These are phyloP conservation scores for Xanthoconium separans DNA, from an alignment of 1,284 basidiomycete species.

Conservation along the genomic window DNA sequence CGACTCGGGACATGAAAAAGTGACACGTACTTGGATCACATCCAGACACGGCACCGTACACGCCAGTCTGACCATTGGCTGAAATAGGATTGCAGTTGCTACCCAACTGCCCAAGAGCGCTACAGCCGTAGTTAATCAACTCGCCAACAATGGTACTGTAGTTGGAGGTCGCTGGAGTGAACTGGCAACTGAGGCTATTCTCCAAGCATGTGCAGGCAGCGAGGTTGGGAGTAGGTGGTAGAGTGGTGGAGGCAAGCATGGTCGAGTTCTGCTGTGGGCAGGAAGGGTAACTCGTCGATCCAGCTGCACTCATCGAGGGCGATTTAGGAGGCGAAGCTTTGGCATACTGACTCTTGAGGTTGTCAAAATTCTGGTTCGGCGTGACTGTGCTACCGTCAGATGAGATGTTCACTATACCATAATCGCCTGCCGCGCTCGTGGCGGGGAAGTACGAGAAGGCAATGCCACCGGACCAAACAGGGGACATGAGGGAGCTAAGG, in stretches of 20 bases:
- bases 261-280: constrained; percentile 65
- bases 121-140: constrained; percentile 70
- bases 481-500: constrained; percentile 68
- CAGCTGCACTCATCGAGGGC: constrained; percentile 57
- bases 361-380: constrained; percentile 64
- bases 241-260: constrained; percentile 63
- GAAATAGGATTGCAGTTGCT: constrained; percentile 69
- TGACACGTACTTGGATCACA: constrained; percentile 68
- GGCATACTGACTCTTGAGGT: constrained; percentile 62
- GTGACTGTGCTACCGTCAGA: constrained; percentile 61
- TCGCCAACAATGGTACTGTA: constrained; percentile 67
- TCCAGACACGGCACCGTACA: constrained; percentile 72
- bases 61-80: constrained; percentile 70
- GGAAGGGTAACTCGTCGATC: constrained; percentile 52
- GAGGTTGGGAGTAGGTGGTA: constrained; percentile 84
- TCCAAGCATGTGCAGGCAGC: constrained; percentile 78
- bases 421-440: constrained; percentile 59
- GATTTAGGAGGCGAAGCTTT: constrained; percentile 61
- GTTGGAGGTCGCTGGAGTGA: constrained; percentile 62
- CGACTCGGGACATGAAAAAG: constrained; percentile 1
- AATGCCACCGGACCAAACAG: constrained; percentile 85
- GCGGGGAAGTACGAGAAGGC: constrained; percentile 91
- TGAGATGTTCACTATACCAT: constrained; percentile 82
- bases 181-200: constrained; percentile 67
- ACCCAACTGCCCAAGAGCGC: constrained; percentile 60